These are phyloP conservation scores for Globomyces pollinis-pini DNA, from an alignment of 192 early-diverging fungal genomes.

Conservation along the genomic window DNA sequence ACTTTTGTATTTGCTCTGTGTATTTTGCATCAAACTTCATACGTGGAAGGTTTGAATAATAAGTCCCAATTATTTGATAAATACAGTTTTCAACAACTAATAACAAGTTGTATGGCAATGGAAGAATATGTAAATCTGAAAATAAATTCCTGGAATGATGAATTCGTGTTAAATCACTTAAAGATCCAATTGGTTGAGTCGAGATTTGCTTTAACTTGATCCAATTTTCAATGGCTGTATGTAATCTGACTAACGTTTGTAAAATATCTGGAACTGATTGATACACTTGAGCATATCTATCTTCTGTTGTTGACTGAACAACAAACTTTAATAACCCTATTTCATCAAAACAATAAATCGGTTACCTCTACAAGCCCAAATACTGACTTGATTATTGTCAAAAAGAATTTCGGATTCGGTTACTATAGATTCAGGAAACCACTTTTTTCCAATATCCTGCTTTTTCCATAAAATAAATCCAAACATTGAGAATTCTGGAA, in stretches of 20 bases:
- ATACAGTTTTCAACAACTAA: neutral
- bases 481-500: no score
- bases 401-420: no score
- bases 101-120: neutral
- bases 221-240: neutral
- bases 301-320: no score
- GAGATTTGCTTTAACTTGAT: neutral
- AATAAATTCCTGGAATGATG: no score
- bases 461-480: no score
- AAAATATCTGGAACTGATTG: neutral
- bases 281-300: conserved; percentile 4
- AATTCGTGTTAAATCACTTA: neutral
- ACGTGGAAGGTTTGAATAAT: neutral
- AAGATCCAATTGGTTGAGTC: neutral
- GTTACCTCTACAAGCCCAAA: no score
- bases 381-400: no score
- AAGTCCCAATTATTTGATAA: neutral
- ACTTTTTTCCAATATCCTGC: no score
- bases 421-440: no score
- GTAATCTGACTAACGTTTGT: neutral
- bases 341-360: no score
- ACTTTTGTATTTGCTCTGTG: no score
- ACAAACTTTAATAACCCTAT: no score
- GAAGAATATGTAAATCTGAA: neutral
- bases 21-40: neutral